Evolutionary conservation across 2,329 filamentous ascomycete species (phyloP).

Genomic region (Apiospora koreana): DNA sequence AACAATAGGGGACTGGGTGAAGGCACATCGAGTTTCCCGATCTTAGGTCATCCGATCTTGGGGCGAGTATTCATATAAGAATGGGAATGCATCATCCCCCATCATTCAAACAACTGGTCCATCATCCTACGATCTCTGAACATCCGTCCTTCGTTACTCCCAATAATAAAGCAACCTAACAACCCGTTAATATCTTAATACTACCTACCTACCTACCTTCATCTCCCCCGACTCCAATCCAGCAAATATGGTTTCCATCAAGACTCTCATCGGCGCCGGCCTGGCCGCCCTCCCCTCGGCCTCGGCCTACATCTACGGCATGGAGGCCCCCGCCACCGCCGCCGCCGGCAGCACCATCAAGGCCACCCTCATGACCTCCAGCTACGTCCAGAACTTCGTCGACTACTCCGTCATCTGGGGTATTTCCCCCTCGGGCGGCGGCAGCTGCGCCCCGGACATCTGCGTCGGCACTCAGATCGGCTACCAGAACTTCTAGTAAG

Average conservation of each 20-base stretch:
- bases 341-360: conserved; percentile 26
- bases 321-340: conserved; percentile 25
- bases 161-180: neutral
- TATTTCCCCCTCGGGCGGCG: conserved; percentile 15
- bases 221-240: neutral
- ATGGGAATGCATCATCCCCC: neutral
- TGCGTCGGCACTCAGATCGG: conserved; percentile 31
- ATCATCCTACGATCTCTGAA: neutral
- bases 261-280: conserved; percentile 25
- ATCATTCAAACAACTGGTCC: neutral
- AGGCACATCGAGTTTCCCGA: neutral
- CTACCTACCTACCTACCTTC: too few species aligned
- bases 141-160: neutral
- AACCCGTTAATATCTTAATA: neutral
- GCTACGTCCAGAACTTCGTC: conserved; percentile 37
- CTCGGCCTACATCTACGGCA: conserved; percentile 25
- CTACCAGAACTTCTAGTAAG: conserved; percentile 29
- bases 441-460: conserved; percentile 20
- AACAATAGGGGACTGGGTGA: neutral
- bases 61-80: neutral
- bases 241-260: conserved; percentile 27
- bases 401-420: conserved; percentile 36
- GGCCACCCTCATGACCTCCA: conserved; percentile 27
- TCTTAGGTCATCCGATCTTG: neutral
- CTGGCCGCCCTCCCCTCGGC: conserved; percentile 23